These are phyloP conservation scores for Apiotrichum akiyoshidainum DNA, from an alignment of 1,284 basidiomycete genomes.

Conservation along the genomic window DNA sequence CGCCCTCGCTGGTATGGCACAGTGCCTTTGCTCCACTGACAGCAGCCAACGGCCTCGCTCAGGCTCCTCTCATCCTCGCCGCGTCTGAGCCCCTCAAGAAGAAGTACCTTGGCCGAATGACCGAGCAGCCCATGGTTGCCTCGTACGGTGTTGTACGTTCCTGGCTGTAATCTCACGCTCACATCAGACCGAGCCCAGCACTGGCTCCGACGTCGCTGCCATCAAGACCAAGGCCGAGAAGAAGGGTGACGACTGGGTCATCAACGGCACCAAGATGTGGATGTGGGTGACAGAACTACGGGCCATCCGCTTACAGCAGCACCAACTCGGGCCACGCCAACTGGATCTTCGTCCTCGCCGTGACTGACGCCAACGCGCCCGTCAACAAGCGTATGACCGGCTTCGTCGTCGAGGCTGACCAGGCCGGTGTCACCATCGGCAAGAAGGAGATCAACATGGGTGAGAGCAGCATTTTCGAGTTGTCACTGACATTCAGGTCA, in stretches of 20 bases:
- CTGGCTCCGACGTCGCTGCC: constrained; percentile 57
- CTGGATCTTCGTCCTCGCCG: constrained; percentile 57
- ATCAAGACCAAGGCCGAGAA: constrained; percentile 55
- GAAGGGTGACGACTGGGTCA: constrained; percentile 55
- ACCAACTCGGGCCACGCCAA: constrained; percentile 57
- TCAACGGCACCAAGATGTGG: constrained; percentile 59
- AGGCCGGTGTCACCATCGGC: constrained; percentile 53
- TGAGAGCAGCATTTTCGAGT: constrained; percentile 2
- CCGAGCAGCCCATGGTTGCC: constrained; percentile 57
- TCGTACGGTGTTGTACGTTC: constrained; percentile 54
- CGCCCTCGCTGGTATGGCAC: constrained; percentile 45
- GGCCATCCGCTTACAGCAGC: constrained; percentile 32
- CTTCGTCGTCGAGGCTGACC: constrained; percentile 57
- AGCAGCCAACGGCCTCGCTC: constrained; percentile 54
- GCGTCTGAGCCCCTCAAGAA: constrained; percentile 54
- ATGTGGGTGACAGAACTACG: constrained; percentile 15
- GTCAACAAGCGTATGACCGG: constrained; percentile 55
- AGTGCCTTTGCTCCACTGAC: not conserved
- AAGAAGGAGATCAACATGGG: constrained; percentile 62
- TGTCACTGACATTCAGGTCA: constrained; percentile 39
- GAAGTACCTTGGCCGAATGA: constrained; percentile 59
- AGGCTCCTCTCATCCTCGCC: constrained; percentile 56
- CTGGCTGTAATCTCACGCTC: too few relatives aligned
- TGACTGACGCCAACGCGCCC: constrained; percentile 54
- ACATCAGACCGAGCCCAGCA: constrained; percentile 54